Percentiles rank a stretch among this genome's conserved stretches.
These are phyloP conservation scores for Fusarium xyrophilum DNA, from an alignment of 2,329 filamentous ascomycete species.

Conservation along the genomic window DNA sequence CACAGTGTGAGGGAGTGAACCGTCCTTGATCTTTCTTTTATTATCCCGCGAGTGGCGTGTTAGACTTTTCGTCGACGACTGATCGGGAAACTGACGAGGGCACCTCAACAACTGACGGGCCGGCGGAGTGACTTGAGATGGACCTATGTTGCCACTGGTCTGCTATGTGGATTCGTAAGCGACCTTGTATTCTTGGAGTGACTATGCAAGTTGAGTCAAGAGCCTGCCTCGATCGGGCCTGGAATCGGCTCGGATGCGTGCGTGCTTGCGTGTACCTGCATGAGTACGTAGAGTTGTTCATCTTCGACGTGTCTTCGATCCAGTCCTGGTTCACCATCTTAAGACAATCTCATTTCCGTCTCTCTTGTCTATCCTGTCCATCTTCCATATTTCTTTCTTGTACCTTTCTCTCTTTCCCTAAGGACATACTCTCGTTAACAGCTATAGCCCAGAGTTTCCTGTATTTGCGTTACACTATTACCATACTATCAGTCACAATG, in stretches of 20 bases:
- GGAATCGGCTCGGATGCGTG: conserved; percentile 8
- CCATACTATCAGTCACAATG: conserved; percentile 36
- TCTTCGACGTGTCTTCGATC: conserved; percentile 14
- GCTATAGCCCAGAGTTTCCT: background rate
- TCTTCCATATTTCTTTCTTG: background rate
- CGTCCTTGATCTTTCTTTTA: background rate
- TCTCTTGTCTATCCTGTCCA: background rate
- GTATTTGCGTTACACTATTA: background rate
- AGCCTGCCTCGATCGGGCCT: background rate
- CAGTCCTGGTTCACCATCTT: conserved; percentile 1
- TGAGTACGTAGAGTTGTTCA: conserved; percentile 9
- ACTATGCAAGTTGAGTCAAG: background rate
- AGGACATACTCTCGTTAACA: conserved; percentile 31
- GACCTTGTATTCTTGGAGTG: conserved; percentile 12
- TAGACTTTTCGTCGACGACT: conserved; percentile 14
- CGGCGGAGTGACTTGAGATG: conserved; percentile 14
- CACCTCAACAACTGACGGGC: conserved; percentile 2
- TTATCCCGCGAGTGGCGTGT: conserved; percentile 11
- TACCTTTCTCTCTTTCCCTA: background rate
- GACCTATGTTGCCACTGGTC: conserved; percentile 15
- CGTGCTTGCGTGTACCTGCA: conserved; percentile 24
- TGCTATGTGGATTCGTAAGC: background rate
- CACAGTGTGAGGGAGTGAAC: conserved; percentile 9
- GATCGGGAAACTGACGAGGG: background rate
- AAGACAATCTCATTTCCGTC: background rate